Evolutionary conservation across 2,329 filamentous ascomycete species (phyloP).

Genomic region (Grosmannia serpens): DNA sequence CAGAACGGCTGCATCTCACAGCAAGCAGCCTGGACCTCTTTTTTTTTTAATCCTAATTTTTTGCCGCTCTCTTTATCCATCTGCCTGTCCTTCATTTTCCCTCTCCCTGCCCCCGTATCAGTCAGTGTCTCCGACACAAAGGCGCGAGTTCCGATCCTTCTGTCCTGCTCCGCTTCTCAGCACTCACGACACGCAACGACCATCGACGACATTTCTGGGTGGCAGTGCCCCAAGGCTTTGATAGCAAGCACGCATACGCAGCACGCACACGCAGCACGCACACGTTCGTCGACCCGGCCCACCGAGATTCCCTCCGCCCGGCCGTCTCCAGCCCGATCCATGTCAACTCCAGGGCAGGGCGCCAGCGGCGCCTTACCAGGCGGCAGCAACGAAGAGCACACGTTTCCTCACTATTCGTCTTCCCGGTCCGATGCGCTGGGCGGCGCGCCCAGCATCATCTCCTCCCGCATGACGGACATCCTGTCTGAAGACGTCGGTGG

Average conservation of each 20-base stretch:
- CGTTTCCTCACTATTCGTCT: conserved; percentile 29
- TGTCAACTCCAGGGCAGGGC: conserved; percentile 21
- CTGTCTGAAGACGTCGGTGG: conserved; percentile 44
- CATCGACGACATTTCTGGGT: not conserved
- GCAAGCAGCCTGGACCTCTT: not conserved
- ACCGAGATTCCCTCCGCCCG: not conserved
- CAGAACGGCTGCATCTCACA: not conserved
- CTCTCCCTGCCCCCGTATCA: not conserved
- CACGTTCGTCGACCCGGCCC: not conserved
- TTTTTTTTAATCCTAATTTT: not conserved
- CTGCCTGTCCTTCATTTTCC: not conserved
- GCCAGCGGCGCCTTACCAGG: conserved; percentile 23
- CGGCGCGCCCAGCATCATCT: conserved; percentile 48
- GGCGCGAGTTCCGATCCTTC: not conserved
- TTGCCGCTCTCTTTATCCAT: not conserved
- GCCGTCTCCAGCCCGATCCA: not conserved
- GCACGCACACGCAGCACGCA: not conserved
- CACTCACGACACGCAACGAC: not conserved
- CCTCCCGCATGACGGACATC: conserved; percentile 60
- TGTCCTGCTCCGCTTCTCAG: not conserved
- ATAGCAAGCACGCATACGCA: not conserved
- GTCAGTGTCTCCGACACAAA: not conserved
- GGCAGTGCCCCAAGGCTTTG: not conserved
- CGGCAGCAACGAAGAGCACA: conserved; percentile 21
- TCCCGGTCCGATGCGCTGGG: conserved; percentile 33